Percentiles rank a stretch among this genome's conserved stretches.
Evolutionary conservation across 208 protist genomes (phyloP).

Genomic region (Acanthamoeba healyi): DNA sequence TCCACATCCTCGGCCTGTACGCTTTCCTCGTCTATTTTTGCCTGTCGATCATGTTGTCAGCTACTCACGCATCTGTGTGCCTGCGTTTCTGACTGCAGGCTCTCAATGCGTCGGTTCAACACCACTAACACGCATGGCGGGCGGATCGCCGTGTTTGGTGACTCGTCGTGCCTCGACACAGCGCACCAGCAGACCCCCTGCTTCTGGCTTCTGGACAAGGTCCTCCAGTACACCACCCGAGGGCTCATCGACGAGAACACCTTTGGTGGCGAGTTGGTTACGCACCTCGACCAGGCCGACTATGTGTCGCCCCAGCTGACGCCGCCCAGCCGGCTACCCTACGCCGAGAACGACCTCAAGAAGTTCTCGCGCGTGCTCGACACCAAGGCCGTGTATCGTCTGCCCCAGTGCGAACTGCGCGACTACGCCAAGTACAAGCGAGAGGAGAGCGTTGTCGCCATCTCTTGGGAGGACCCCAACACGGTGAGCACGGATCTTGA

Average conservation of each 20-base stretch:
- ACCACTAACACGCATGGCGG: conserved; percentile 67
- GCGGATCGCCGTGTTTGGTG: conserved; percentile 89
- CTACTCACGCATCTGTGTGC: neutral
- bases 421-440: conserved; percentile 2
- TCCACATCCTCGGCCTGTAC: conserved; percentile 77
- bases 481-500: neutral
- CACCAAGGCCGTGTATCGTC: neutral
- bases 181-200: conserved; percentile 77
- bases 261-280: neutral
- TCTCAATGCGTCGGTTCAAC: conserved; percentile 6
- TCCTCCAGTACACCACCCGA: conserved; percentile 75
- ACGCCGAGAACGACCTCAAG: conserved; percentile 62
- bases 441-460: neutral
- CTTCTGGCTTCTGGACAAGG: conserved; percentile 78
- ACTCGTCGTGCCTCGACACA: conserved; percentile 89
- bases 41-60: neutral
- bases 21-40: neutral
- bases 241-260: conserved; percentile 11
- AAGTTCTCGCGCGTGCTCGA: conserved; percentile 70
- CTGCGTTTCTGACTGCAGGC: neutral
- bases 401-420: conserved; percentile 32
- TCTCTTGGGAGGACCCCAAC: conserved; percentile 24
- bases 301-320: neutral
- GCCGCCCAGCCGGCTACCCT: conserved; percentile 21
- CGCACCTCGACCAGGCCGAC: conserved; percentile 46